Conservation (phyloP, 2,329 filamentous ascomycete genomes). For the Dactylonectria estremocensis region DNA sequence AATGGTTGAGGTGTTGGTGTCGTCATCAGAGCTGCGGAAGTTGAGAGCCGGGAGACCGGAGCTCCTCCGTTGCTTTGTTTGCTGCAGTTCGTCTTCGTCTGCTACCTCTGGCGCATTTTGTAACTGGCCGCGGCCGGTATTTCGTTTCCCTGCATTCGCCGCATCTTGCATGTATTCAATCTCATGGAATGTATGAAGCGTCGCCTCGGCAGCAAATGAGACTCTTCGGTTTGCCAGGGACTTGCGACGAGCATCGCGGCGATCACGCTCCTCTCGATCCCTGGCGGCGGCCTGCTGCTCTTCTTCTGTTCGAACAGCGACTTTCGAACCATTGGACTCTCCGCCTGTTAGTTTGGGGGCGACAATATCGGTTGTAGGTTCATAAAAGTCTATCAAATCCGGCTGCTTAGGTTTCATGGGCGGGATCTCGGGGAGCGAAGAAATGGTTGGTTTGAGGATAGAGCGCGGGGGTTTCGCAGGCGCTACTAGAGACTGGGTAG, state of each 20-base stretch:
- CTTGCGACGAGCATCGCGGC: constrained; percentile 91
- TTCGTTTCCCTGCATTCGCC: constrained; percentile 83
- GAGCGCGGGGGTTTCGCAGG: constrained; percentile 71
- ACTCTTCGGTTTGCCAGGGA: constrained; percentile 94
- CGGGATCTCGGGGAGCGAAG: constrained; percentile 76
- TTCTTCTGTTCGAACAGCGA: constrained; percentile 78
- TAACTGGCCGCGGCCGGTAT: constrained; percentile 62
- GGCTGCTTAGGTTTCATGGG: constrained; percentile 66
- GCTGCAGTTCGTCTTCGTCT: constrained; percentile 73
- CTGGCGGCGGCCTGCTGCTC: constrained; percentile 79
- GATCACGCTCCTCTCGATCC: constrained; percentile 80
- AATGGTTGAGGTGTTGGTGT: constrained; percentile 82
- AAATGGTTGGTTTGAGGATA: constrained; percentile 86
- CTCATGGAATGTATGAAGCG: constrained; percentile 96
- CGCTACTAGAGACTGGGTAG: constrained; percentile 68
- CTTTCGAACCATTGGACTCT: constrained; percentile 64
- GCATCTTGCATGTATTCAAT: constrained; percentile 91
- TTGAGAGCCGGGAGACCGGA: constrained; percentile 77
- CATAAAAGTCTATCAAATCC: constrained; percentile 39
- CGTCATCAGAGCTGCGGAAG: constrained; percentile 76
- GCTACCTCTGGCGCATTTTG: constrained; percentile 69
- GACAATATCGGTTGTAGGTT: constrained; percentile 28
- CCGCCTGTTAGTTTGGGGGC: constrained; percentile 36
- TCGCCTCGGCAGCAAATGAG: constrained; percentile 97
- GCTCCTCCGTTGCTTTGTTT: constrained; percentile 73